phyloP scores from a whole-genome alignment of 2,329 filamentous ascomycete genomes.

The Arthrocladium fulminans region DNA sequence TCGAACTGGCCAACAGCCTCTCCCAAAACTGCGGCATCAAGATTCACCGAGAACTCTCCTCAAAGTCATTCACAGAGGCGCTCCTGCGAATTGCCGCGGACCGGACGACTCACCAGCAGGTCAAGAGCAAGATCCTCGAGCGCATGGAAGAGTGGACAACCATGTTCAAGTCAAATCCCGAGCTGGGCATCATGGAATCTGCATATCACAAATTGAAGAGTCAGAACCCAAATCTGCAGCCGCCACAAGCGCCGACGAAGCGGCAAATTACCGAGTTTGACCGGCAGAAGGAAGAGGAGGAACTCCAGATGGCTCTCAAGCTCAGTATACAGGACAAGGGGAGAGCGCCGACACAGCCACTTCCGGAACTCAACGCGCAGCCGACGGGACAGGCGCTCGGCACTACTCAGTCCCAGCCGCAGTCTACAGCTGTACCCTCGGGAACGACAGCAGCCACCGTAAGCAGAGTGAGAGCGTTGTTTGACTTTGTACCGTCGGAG shows the following conservation, averaged over 20 bases:
- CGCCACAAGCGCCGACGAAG: slow-evolving; percentile 89
- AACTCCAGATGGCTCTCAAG: slow-evolving; percentile 90
- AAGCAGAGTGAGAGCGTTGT: slow-evolving; percentile 84
- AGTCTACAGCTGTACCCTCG: slow-evolving; percentile 51
- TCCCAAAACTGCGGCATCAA: slow-evolving; percentile 82
- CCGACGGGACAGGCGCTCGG: slow-evolving; percentile 25
- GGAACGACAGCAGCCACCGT: slow-evolving; percentile 95
- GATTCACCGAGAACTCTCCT: slow-evolving; percentile 83
- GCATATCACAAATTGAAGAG: slow-evolving; percentile 81
- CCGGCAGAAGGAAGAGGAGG: slow-evolving; percentile 90
- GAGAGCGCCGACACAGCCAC: slow-evolving; percentile 30
- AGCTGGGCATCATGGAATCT: slow-evolving; percentile 95
- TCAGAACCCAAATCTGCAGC: slow-evolving; percentile 74
- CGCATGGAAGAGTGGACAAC: slow-evolving; percentile 94
- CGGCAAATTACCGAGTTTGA: slow-evolving; percentile 82
- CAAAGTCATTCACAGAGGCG: slow-evolving; percentile 88
- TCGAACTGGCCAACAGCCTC: slow-evolving; percentile 82
- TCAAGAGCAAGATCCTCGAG: slow-evolving; percentile 94
- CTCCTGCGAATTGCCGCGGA: slow-evolving; percentile 84
- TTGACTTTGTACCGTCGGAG: slow-evolving; percentile 90
- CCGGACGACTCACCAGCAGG: slow-evolving; percentile 88
- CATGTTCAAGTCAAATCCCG: slow-evolving; percentile 82
- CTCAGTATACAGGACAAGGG: slow-evolving; percentile 83
- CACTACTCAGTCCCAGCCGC: slow-evolving; percentile 27
- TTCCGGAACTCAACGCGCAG: slow-evolving; percentile 14